Conservation (phyloP, 345 rosid species). For the Eucalyptus guilfoylei region DNA sequence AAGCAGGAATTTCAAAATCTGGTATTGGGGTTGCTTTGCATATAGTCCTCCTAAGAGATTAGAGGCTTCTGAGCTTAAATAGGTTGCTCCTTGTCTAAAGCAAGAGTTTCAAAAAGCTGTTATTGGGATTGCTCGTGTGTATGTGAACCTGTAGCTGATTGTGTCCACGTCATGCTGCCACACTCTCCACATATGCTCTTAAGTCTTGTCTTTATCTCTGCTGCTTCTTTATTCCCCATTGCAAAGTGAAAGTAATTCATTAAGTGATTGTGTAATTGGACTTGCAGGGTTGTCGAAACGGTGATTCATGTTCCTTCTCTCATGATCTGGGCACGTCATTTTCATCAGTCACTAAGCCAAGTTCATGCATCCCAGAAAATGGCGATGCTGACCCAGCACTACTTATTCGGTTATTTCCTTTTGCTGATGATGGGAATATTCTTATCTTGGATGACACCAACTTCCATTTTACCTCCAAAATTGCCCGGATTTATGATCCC, state of each 20-base stretch:
- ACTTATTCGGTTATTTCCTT: constrained; percentile 40
- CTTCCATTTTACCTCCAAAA: constrained; percentile 32
- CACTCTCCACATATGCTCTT: not conserved
- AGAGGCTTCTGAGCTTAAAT: not conserved
- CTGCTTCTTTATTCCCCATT: not conserved
- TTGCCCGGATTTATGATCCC: constrained; percentile 42
- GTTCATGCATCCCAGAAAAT: constrained; percentile 47
- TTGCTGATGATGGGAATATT: constrained; percentile 31
- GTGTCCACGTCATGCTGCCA: not conserved
- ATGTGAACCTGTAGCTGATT: not conserved
- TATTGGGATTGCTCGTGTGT: not conserved
- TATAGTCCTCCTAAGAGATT: not conserved
- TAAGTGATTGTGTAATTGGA: not conserved
- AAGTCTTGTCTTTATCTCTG: not conserved
- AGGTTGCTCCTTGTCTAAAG: not conserved
- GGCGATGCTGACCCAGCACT: constrained; percentile 23
- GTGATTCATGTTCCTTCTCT: constrained; percentile 51
- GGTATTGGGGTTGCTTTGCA: not conserved
- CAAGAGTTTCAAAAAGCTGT: not conserved
- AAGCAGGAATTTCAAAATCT: not conserved
- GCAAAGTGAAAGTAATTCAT: not conserved
- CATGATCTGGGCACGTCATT: constrained; percentile 29
- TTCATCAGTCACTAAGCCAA: constrained; percentile 1
- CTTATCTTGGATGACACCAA: constrained; percentile 34
- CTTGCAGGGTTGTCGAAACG: constrained; percentile 84